Conservation (phyloP, 179 eudicot genomes). For the Vitellaria paradoxa region DNA sequence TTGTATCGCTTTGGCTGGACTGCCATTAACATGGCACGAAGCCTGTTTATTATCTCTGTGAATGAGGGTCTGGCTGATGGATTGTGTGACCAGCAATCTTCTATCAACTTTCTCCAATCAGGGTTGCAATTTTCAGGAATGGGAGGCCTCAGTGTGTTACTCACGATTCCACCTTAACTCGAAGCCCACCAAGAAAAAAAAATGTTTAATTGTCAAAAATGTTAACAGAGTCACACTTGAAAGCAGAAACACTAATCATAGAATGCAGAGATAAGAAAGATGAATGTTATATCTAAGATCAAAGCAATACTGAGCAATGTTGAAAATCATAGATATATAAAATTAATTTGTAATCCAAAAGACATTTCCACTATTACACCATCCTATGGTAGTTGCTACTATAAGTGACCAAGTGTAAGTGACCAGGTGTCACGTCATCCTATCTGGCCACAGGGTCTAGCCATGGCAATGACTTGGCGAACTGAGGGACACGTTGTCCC, state of each 20-base stretch:
- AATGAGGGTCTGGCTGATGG: slow-evolving; percentile 80
- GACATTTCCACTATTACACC: not conserved
- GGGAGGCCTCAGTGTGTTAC: slow-evolving; percentile 73
- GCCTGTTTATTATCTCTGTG: slow-evolving; percentile 62
- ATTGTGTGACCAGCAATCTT: slow-evolving; percentile 83
- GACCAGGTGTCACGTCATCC: too few species aligned
- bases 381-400: too few species aligned
- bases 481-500: too few species aligned
- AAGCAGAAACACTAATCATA: not conserved
- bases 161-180: slow-evolving; percentile 78
- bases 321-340: not conserved
- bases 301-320: not conserved
- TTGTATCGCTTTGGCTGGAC: slow-evolving; percentile 50
- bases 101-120: slow-evolving; percentile 82
- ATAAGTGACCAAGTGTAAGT: too few species aligned
- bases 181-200: not conserved
- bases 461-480: too few species aligned
- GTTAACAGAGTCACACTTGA: not conserved
- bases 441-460: too few species aligned
- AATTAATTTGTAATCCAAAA: not conserved
- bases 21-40: slow-evolving; percentile 58
- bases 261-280: not conserved
- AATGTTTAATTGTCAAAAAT: not conserved
- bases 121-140: slow-evolving; percentile 70
- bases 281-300: not conserved